These are phyloP conservation scores for Debaryomyces fabryi DNA, from an alignment of 1,139 yeast genomes.

Conservation along the genomic window DNA sequence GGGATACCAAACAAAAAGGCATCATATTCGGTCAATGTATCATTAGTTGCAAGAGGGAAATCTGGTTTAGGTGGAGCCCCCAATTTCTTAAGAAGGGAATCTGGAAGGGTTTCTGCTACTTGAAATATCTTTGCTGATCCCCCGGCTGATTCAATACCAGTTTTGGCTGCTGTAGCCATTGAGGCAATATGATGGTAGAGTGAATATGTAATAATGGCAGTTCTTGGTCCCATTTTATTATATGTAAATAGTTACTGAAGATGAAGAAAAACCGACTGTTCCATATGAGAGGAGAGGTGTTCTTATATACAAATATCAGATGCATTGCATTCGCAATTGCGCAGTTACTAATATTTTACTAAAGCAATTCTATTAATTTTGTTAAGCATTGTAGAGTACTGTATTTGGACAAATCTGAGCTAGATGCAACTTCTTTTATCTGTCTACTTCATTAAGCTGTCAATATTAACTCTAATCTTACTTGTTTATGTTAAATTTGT, in stretches of 20 bases:
- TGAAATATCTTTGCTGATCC: slow-evolving; percentile 41
- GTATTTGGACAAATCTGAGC: no score
- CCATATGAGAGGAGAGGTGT: neutral
- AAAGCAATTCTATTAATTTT: neutral
- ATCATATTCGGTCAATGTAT: slow-evolving; percentile 36
- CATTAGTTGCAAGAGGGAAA: slow-evolving; percentile 35
- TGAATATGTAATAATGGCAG: slow-evolving; percentile 43
- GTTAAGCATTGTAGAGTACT: no score
- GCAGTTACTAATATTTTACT: neutral
- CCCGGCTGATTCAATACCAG: slow-evolving; percentile 43
- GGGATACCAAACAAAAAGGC: slow-evolving; percentile 44
- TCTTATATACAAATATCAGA: neutral
- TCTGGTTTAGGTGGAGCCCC: slow-evolving; percentile 38
- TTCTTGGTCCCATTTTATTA: slow-evolving; percentile 30
- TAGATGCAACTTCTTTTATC: neutral
- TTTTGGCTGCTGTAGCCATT: slow-evolving; percentile 37
- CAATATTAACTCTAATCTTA: no score
- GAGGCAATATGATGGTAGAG: slow-evolving; percentile 40
- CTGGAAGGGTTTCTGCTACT: slow-evolving; percentile 39
- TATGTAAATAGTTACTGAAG: neutral
- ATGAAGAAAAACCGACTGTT: neutral
- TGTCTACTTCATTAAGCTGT: neutral
- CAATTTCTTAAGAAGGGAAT: slow-evolving; percentile 30
- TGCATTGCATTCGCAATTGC: neutral
- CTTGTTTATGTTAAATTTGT: no score